These are phyloP conservation scores for Ophiostoma ulmi DNA, from an alignment of 2,329 filamentous ascomycete species.

Conservation along the genomic window DNA sequence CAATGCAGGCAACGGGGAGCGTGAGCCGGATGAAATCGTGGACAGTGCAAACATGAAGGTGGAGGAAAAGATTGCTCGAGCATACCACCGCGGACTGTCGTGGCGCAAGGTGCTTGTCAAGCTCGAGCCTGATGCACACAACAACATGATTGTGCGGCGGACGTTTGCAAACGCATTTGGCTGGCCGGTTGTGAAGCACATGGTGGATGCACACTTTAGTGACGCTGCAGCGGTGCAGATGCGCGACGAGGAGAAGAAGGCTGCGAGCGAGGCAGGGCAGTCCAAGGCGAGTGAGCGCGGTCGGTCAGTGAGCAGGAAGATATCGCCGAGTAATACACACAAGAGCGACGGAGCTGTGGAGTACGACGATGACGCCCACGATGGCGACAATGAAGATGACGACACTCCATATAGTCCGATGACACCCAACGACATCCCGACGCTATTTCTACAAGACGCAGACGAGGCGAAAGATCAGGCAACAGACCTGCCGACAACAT, in stretches of 20 bases:
- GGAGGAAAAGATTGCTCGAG: constrained; percentile 95
- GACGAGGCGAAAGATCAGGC: constrained; percentile 15
- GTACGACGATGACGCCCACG: background rate
- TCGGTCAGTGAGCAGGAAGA: constrained; percentile 3
- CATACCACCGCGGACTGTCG: constrained; percentile 83
- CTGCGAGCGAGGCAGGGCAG: background rate
- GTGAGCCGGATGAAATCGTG: constrained; percentile 43
- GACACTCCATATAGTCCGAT: background rate
- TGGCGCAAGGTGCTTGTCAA: constrained; percentile 98
- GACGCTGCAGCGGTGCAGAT: constrained; percentile 63
- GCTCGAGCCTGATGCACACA: constrained; percentile 93
- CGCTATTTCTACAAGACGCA: background rate
- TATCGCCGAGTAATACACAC: background rate
- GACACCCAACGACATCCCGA: background rate
- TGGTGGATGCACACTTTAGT: constrained; percentile 91
- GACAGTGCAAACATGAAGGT: constrained; percentile 73
- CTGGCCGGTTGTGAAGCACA: constrained; percentile 93
- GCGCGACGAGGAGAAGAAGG: constrained; percentile 50
- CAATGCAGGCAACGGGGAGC: constrained; percentile 40
- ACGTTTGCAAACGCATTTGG: constrained; percentile 97
- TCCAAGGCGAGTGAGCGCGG: background rate
- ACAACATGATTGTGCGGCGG: constrained; percentile 93
- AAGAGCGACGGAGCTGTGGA: background rate
- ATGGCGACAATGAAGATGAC: constrained; percentile 4
- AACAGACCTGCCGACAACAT: constrained; percentile 16